Base-by-base conservation (phyloP, 2,329 filamentous ascomycete species). In the Pezicula carpinea region DNA sequence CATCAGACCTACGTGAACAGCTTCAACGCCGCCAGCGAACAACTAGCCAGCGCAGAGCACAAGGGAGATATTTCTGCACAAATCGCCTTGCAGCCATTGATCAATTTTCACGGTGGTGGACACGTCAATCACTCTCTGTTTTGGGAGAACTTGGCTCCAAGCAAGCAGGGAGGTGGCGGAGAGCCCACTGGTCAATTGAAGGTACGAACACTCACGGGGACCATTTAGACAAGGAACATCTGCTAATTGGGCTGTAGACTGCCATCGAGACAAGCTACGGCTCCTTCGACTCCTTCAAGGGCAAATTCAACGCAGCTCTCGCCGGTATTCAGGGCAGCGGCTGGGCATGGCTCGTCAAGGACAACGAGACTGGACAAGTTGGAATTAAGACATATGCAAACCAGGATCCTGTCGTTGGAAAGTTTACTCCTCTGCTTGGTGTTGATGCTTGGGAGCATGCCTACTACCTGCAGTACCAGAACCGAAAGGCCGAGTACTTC, bases 381-480 rank as follows among this genome's bases (percentile, higher is more conserved):
- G 69, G 73, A 53, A 75, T 89, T 57, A 80, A 80, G 59, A 87
- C 88, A 43, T 71, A 89, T 76, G 74, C 87, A 70, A 95, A 95
- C 75, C 89, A 95, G 74, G 89, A 95, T 67, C 87, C 91, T 21
- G 87, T 96, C 23, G 79, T 89, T 13, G 90, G 90, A 42, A 86
- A 86, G 66, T 89, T 86, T 66, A 77, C 82, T 61, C 91, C 91
- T 32, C 75, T 96, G 41, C 73, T 96, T 39, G 91, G 91, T 48
- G 85, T 96, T 62, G 91, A 96, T 73, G 91, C 90, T 46, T 96
- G 90, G 90, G 90, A 96, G 77, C 90, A 96, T 71, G 90, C 90
- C 44, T 95, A 95, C 76, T 95, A 95, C 73, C 77, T 96, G 53
- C 89, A 96, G 75, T 96, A 96, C 74, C 80, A 96, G 81, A 96